Evolutionary conservation across 2,329 filamentous ascomycete genomes (phyloP).

Genomic region (Verticillium klebahnii): DNA sequence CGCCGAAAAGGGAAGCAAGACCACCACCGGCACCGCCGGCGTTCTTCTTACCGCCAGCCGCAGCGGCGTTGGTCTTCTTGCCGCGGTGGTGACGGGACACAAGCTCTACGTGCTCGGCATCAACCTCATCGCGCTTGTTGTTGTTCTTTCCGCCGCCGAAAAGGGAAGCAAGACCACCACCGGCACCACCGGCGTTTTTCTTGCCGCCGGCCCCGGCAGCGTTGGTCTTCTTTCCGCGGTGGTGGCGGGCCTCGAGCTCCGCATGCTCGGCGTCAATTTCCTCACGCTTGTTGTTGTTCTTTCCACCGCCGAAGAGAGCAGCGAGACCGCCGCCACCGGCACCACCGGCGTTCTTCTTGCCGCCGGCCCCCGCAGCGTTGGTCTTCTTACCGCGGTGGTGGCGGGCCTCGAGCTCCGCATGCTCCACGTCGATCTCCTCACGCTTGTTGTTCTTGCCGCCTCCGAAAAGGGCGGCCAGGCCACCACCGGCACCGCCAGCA

Average conservation of each 20-base stretch:
- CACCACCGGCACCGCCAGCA: neutral
- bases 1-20: neutral
- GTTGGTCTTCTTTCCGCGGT: slow-evolving; percentile 1
- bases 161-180: neutral
- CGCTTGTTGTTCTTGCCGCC: slow-evolving; percentile 3
- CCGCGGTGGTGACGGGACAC: slow-evolving; percentile 1
- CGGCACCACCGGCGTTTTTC: neutral
- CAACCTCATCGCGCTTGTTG: neutral
- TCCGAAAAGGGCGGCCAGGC: neutral
- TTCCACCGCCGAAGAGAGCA: neutral
- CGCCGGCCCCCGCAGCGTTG: neutral
- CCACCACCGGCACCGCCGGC: neutral
- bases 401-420: neutral
- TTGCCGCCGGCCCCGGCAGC: neutral
- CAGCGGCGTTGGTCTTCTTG: neutral
- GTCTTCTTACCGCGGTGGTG: slow-evolving; percentile 1
- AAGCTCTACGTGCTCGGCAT: neutral
- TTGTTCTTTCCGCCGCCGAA: neutral
- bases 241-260: neutral
- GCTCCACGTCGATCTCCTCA: neutral
- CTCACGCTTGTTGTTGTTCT: slow-evolving; percentile 2
- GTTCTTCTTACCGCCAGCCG: too few species aligned
- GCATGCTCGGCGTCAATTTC: neutral
- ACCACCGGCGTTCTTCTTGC: neutral
- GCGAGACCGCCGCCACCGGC: neutral